phyloP scores from a whole-genome alignment of 1,139 yeast genomes.

The Saccharomycopsis phalli region DNA sequence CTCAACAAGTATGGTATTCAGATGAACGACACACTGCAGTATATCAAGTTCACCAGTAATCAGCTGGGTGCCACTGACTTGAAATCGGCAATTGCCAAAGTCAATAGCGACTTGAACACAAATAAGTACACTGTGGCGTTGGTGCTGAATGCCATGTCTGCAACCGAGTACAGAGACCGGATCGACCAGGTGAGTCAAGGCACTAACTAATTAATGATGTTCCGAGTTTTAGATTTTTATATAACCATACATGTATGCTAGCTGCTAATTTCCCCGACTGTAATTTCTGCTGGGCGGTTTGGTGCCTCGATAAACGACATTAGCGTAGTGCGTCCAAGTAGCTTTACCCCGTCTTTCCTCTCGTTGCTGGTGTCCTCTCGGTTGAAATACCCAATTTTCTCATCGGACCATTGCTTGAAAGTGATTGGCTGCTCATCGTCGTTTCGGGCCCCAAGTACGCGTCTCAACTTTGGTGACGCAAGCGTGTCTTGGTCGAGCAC shows the following conservation, averaged over 20 bases:
- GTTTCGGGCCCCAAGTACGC: conserved; percentile 27
- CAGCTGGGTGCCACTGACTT: neutral
- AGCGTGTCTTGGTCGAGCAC: conserved; percentile 34
- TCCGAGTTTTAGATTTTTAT: no score
- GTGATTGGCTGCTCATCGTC: conserved; percentile 33
- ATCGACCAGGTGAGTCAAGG: neutral
- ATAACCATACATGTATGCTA: no score
- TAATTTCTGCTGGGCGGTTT: neutral
- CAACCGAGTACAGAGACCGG: conserved; percentile 1
- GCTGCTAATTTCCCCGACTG: neutral
- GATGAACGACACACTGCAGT: neutral
- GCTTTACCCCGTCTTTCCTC: conserved; percentile 26
- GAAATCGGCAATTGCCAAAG: neutral
- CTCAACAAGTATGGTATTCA: conserved; percentile 1
- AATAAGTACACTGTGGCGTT: neutral
- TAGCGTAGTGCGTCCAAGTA: conserved; percentile 34
- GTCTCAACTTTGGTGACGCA: conserved; percentile 30
- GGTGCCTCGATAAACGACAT: conserved; percentile 2
- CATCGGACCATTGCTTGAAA: conserved; percentile 32
- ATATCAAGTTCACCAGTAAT: conserved; percentile 1
- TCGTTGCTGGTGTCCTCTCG: conserved; percentile 24
- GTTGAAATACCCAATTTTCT: conserved; percentile 35
- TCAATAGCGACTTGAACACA: neutral
- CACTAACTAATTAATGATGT: neutral
- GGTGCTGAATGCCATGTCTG: conserved; percentile 1